Conservation (phyloP, 495 filamentous ascomycete genomes). For the Penicillium taxi region DNA sequence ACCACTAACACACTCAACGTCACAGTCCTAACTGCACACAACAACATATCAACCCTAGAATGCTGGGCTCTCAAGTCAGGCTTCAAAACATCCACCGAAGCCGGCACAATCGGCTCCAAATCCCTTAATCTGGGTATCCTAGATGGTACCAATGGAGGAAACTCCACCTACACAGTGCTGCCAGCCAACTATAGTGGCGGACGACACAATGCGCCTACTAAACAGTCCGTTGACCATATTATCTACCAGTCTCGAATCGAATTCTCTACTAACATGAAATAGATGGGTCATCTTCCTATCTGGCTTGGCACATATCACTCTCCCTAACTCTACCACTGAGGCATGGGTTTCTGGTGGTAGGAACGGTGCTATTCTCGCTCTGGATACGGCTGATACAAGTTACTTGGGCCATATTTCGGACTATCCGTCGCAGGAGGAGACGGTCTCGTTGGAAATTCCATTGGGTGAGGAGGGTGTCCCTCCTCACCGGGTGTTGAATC, state of each 20-base stretch:
- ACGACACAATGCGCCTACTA: slow-evolving; percentile 42
- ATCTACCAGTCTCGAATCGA: not conserved
- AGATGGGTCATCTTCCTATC: slow-evolving; percentile 47
- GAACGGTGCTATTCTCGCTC: slow-evolving; percentile 40
- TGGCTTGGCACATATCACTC: slow-evolving; percentile 43
- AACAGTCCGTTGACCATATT: slow-evolving; percentile 33
- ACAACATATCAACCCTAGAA: slow-evolving; percentile 41
- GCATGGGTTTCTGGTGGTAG: slow-evolving; percentile 38
- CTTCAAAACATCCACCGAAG: slow-evolving; percentile 28
- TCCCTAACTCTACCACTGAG: slow-evolving; percentile 34
- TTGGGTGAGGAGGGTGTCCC: slow-evolving; percentile 30
- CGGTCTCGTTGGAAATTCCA: slow-evolving; percentile 37
- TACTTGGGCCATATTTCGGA: slow-evolving; percentile 38
- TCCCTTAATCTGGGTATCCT: slow-evolving; percentile 26
- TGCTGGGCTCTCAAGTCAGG: slow-evolving; percentile 46
- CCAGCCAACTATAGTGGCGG: slow-evolving; percentile 43
- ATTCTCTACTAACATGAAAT: not conserved
- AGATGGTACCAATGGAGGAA: slow-evolving; percentile 11
- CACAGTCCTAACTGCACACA: slow-evolving; percentile 31
- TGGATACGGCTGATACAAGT: slow-evolving; percentile 43
- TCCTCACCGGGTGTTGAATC: slow-evolving; percentile 34
- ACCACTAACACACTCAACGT: slow-evolving; percentile 28
- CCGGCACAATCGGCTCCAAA: slow-evolving; percentile 38
- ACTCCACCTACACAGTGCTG: slow-evolving; percentile 33
- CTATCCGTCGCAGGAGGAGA: slow-evolving; percentile 39